Conservation (phyloP, 2,329 filamentous ascomycete genomes). For the Chaetothyriales sp. region DNA sequence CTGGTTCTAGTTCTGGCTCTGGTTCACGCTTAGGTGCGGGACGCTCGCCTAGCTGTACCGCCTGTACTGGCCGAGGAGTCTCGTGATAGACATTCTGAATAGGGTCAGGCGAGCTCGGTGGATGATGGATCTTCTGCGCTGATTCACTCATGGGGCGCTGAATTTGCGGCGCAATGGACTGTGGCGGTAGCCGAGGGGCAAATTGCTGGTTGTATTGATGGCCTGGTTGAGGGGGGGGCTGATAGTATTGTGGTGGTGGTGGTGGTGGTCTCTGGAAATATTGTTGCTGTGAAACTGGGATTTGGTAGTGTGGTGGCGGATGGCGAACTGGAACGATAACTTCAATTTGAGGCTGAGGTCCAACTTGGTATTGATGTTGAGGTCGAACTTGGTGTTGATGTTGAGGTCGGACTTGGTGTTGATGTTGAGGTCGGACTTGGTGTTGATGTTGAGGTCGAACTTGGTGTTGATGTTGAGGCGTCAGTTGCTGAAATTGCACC, state of each 20-base stretch:
- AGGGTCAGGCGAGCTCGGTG: constrained; percentile 2
- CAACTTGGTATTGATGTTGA: neutral
- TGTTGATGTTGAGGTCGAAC: constrained; percentile 1
- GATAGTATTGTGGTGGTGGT: constrained; percentile 20
- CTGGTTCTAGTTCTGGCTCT: neutral
- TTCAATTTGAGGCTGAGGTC: constrained; percentile 1
- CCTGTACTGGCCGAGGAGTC: neutral
- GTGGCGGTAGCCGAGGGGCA: neutral
- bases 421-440: neutral
- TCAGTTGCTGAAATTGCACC: constrained; percentile 7
- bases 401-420: neutral
- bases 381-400: neutral
- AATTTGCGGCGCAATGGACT: constrained; percentile 3
- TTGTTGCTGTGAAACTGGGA: constrained; percentile 21
- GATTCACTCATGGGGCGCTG: constrained; percentile 22
- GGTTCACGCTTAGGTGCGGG: neutral
- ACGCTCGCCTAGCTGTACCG: neutral
- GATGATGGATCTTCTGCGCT: neutral
- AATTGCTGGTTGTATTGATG: constrained; percentile 2
- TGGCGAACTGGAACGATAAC: constrained; percentile 1
- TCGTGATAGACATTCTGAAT: constrained; percentile 8
- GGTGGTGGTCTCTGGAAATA: constrained; percentile 2
- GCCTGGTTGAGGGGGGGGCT: constrained; percentile 3
- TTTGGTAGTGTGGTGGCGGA: constrained; percentile 19
- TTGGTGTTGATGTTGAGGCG: constrained; percentile 1